Evolutionary conservation across 78 protist genomes (phyloP).

Genomic region (Dictyostelium discoideum): DNA sequence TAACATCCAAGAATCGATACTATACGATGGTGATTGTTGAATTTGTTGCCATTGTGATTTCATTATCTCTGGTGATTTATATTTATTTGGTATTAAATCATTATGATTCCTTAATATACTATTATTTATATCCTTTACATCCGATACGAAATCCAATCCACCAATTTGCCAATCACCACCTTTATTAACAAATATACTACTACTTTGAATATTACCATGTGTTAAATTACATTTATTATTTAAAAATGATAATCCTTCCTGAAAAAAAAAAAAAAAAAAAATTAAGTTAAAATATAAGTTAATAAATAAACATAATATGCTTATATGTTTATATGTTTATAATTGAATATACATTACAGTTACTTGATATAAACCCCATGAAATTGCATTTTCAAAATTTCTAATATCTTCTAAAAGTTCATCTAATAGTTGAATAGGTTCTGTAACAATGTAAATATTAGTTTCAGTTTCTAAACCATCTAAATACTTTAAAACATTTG

Average conservation of each 20-base stretch:
- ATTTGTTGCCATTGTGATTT: conserved; percentile 70
- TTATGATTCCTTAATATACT: conserved; percentile 33
- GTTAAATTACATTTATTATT: conserved; percentile 70
- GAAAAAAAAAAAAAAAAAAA: too few species aligned
- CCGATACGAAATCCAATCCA: conserved; percentile 77
- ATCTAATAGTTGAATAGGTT: conserved; percentile 63
- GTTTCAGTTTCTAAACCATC: conserved; percentile 71
- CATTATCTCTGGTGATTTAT: conserved; percentile 65
- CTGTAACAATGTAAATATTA: conserved; percentile 77
- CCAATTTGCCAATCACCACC: conserved; percentile 89
- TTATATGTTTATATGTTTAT: too few species aligned
- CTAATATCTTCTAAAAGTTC: conserved; percentile 65
- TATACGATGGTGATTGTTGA: neutral
- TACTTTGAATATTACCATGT: conserved; percentile 80
- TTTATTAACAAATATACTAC: conserved; percentile 77
- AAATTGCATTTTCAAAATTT: conserved; percentile 60
- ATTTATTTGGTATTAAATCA: conserved; percentile 59
- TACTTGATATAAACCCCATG: conserved; percentile 85
- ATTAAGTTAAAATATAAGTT: too few species aligned
- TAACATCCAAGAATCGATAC: conserved; percentile 81
- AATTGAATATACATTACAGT: too few species aligned
- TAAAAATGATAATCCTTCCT: conserved; percentile 83
- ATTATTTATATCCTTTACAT: conserved; percentile 31
- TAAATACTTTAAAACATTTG: conserved; percentile 72
- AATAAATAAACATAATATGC: too few species aligned